These are phyloP conservation scores for Eutrema japonicum DNA, from an alignment of 345 rosid species.

Conservation along the genomic window DNA sequence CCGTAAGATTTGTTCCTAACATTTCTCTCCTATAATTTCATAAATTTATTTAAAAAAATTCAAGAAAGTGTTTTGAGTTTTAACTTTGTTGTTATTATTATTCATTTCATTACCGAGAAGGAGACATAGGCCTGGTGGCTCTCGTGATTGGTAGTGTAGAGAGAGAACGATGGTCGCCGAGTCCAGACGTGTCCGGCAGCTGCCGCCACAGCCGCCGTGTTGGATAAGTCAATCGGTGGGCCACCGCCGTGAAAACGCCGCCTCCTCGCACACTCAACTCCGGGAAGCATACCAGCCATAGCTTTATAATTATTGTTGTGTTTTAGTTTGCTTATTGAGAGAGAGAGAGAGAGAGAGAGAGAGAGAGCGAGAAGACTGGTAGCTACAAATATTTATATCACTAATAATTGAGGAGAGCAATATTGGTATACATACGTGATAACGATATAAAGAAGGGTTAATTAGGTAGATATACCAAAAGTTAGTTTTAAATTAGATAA, in stretches of 20 bases:
- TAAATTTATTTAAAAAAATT: neutral
- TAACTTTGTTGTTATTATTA: neutral
- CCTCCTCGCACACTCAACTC: constrained; percentile 82
- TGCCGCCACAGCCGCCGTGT: constrained; percentile 10
- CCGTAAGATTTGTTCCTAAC: constrained; percentile 39
- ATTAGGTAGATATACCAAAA: constrained; percentile 18
- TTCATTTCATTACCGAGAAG: constrained; percentile 25
- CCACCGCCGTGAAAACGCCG: constrained; percentile 69
- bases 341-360: constrained; percentile 1
- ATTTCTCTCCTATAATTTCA: constrained; percentile 45
- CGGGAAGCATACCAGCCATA: constrained; percentile 92
- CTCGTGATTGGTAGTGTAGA: constrained; percentile 60
- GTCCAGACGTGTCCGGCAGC: constrained; percentile 41
- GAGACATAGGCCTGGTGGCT: constrained; percentile 41
- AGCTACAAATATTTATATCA: constrained; percentile 15
- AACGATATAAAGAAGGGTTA: constrained; percentile 16
- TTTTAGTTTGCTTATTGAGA: constrained; percentile 11
- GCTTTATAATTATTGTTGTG: constrained; percentile 18
- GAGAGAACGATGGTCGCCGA: constrained; percentile 63
- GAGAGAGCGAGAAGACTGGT: constrained; percentile 1
- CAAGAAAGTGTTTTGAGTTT: neutral
- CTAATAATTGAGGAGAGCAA: constrained; percentile 33
- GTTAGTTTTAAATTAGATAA: constrained; percentile 1
- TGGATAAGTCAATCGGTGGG: constrained; percentile 48
- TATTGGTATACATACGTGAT: neutral